phyloP scores from a whole-genome alignment of 129 eudicot species.

The Silybum marianum region DNA sequence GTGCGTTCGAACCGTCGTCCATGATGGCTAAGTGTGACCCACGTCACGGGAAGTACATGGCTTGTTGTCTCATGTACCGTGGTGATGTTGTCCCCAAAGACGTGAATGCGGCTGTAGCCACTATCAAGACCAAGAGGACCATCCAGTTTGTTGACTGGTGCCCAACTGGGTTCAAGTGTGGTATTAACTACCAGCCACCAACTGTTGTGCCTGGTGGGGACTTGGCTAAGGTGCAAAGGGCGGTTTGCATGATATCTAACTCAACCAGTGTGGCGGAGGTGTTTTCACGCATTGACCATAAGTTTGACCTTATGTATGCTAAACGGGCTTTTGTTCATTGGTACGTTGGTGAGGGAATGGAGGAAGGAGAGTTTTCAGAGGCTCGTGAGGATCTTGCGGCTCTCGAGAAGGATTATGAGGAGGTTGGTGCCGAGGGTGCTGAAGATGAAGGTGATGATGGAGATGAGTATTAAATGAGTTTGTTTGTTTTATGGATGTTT shows the following conservation, averaged over 20 bases:
- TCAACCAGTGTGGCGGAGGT: conserved; percentile 51
- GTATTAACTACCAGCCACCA: conserved; percentile 57
- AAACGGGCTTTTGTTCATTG: conserved; percentile 51
- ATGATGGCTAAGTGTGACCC: conserved; percentile 56
- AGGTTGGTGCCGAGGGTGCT: conserved; percentile 47
- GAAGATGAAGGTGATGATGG: conserved; percentile 45
- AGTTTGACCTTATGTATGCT: conserved; percentile 45
- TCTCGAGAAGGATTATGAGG: conserved; percentile 40
- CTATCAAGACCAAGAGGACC: conserved; percentile 51
- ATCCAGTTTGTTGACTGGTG: conserved; percentile 66
- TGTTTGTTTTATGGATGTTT: neutral
- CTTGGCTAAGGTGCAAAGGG: conserved; percentile 50
- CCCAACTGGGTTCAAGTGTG: conserved; percentile 61
- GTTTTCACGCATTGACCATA: conserved; percentile 44
- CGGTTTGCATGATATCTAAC: conserved; percentile 47
- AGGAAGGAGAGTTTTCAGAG: conserved; percentile 52
- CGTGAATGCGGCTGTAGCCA: conserved; percentile 55
- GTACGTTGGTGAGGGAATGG: conserved; percentile 55
- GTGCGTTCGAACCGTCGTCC: conserved; percentile 47
- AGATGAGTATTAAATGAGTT: conserved; percentile 28
- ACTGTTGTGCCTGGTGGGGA: conserved; percentile 49
- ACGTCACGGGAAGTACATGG: conserved; percentile 47
- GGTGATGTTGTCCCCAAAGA: conserved; percentile 55
- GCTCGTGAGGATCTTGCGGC: conserved; percentile 51
- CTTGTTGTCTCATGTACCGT: conserved; percentile 48